phyloP scores from a whole-genome alignment of 176 grass and related monocot species.

The Olyra latifolia region DNA sequence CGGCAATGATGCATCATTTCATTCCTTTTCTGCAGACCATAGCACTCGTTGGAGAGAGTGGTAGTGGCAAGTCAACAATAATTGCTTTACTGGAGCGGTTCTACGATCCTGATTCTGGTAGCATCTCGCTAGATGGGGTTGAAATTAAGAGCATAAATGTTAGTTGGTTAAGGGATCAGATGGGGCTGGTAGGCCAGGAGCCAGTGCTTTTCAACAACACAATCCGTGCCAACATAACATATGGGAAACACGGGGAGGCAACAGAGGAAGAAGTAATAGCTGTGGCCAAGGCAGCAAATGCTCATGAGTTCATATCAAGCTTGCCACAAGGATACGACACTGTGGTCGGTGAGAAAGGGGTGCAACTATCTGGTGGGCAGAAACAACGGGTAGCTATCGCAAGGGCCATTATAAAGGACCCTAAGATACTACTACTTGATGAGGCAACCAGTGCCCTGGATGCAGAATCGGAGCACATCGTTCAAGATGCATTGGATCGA shows the following conservation, averaged over 20 bases:
- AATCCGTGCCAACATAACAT: slow-evolving; percentile 56
- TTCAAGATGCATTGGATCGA: slow-evolving; percentile 52
- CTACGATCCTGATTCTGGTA: slow-evolving; percentile 63
- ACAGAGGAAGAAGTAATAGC: slow-evolving; percentile 52
- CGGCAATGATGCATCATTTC: slow-evolving; percentile 13
- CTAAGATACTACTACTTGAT: slow-evolving; percentile 61
- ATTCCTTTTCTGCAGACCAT: slow-evolving; percentile 50
- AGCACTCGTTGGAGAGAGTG: slow-evolving; percentile 77
- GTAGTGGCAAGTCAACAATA: slow-evolving; percentile 74
- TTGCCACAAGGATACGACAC: slow-evolving; percentile 58
- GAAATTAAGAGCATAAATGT: slow-evolving; percentile 44
- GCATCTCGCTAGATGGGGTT: slow-evolving; percentile 58
- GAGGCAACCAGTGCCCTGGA: slow-evolving; percentile 65
- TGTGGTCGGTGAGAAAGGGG: slow-evolving; percentile 50
- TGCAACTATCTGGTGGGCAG: slow-evolving; percentile 66
- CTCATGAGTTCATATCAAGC: slow-evolving; percentile 59
- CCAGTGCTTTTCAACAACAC: slow-evolving; percentile 64
- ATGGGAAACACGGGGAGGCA: slow-evolving; percentile 44
- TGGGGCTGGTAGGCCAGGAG: slow-evolving; percentile 65
- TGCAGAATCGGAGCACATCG: slow-evolving; percentile 51
- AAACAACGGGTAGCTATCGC: slow-evolving; percentile 61
- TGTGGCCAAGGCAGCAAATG: slow-evolving; percentile 57
- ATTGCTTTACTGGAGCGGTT: slow-evolving; percentile 73
- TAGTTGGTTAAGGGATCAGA: slow-evolving; percentile 60
- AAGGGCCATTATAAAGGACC: slow-evolving; percentile 66